Evolutionary conservation across 2,329 filamentous ascomycete species (phyloP), one percentile per base, ranked within the genome.

Genomic region (Aspergillus uvarum): DNA sequence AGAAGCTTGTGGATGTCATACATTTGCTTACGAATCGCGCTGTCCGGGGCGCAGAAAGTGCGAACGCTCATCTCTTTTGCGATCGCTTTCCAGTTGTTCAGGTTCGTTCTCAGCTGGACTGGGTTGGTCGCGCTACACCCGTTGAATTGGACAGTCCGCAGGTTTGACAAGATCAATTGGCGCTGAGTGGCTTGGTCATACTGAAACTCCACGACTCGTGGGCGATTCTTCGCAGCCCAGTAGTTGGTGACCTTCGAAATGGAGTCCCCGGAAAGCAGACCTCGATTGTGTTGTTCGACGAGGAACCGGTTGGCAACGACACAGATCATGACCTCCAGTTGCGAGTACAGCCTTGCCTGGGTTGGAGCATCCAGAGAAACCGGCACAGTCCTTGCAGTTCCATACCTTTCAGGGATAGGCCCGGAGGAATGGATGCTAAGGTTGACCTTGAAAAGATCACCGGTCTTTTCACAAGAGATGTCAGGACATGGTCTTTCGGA

Each of bases 161-260:
- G 70, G 62, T 83, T 83, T 50, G 73, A 70, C 11, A 74, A 64
- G 58, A 84, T 77, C 5, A 85, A 68, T 21, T 80, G 75, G 11
- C 77, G 75, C 65, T 85, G 82, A 8, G 80, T 83, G 21, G 69
- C 68, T 67, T 83, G 79, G 66, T 84, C 81, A 64, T 82, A 84
- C 63, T 79, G 77, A 66, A 84, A 84, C 60, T 83, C 79, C 8
- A 77, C 72, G 22, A 84, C 81, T 47, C 76, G 74, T 16, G 80
- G 77, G 11, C 81, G 72, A 52, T 81, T 81, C 59, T 80, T 81
- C 1, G 74, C 72, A 32, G 69, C 72, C 81, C 81, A 81, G 60
- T 68, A 71, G 31, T 70, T 69, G 49, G 68, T 73, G 42, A 78
- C 60, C 55, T 74, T 77, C 22, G 67, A 67, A 56, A 81, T 70